Percentiles rank a stretch among this genome's conserved stretches.
Conservation (phyloP, 371 early-diverging fungal species). For the Mortierella polycephala region DNA sequence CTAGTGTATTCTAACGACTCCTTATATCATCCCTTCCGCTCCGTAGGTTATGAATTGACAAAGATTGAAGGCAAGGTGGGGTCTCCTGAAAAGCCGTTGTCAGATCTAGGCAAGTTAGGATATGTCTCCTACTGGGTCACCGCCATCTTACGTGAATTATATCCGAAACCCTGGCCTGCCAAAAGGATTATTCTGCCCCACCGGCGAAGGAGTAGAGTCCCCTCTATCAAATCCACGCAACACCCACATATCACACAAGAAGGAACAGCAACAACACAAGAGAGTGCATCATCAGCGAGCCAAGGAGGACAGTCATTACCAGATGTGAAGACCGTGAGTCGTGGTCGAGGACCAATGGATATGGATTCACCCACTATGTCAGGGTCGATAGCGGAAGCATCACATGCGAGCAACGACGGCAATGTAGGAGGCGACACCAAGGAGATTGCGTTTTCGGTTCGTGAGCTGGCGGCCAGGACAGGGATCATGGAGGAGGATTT, state of each 20-base stretch:
- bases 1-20: background rate
- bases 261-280: background rate
- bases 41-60: constrained; percentile 85
- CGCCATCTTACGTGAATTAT: constrained; percentile 65
- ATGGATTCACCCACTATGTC: background rate
- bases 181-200: constrained; percentile 9
- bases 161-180: constrained; percentile 51
- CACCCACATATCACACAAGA: constrained; percentile 2
- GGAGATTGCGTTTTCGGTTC: constrained; percentile 56
- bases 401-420: background rate
- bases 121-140: constrained; percentile 83
- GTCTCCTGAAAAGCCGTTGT: constrained; percentile 90
- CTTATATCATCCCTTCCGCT: background rate
- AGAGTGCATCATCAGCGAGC: background rate
- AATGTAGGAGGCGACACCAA: constrained; percentile 1
- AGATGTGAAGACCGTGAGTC: background rate
- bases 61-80: constrained; percentile 90
- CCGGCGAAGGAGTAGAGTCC: constrained; percentile 10
- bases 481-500: constrained; percentile 68
- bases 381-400: background rate
- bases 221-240: background rate
- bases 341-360: constrained; percentile 15
- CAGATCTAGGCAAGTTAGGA: constrained; percentile 75
- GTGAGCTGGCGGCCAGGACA: constrained; percentile 57
- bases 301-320: background rate